phyloP scores from a whole-genome alignment of 371 early-diverging fungal genomes.

The Mucor velutinosus region DNA sequence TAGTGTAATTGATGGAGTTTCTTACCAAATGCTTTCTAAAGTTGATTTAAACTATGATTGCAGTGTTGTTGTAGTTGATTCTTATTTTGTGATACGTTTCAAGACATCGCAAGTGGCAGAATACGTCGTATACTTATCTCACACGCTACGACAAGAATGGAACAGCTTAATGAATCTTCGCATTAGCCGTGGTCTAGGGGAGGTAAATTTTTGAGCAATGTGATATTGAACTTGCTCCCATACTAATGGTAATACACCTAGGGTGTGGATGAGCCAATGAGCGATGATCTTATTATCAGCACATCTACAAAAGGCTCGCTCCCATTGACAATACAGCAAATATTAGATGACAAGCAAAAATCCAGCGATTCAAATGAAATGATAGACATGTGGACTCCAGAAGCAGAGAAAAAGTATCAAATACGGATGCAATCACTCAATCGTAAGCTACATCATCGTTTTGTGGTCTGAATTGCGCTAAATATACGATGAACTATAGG shows the following conservation, averaged over 20 bases:
- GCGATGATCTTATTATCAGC: slow-evolving; percentile 25
- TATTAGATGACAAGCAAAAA: slow-evolving; percentile 29
- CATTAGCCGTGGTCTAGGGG: slow-evolving; percentile 34
- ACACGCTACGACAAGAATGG: slow-evolving; percentile 39
- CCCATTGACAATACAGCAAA: slow-evolving; percentile 36
- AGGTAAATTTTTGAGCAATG: slow-evolving; percentile 13
- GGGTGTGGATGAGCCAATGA: slow-evolving; percentile 11
- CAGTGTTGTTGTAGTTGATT: slow-evolving; percentile 59
- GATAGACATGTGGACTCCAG: slow-evolving; percentile 41
- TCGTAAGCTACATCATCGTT: slow-evolving; percentile 16
- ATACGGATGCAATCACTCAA: slow-evolving; percentile 25
- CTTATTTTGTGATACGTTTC: slow-evolving; percentile 58
- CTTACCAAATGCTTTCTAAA: not conserved
- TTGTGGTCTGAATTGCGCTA: not conserved
- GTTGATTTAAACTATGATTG: slow-evolving; percentile 65
- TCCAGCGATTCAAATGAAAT: not conserved
- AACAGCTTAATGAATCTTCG: slow-evolving; percentile 29
- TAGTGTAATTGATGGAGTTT: not conserved
- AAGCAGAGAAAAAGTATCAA: slow-evolving; percentile 32
- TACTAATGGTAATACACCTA: not conserved
- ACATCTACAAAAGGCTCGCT: slow-evolving; percentile 19
- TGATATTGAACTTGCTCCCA: not conserved
- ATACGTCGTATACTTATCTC: slow-evolving; percentile 31
- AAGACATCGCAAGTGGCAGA: slow-evolving; percentile 43
- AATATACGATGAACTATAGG: not conserved